A percentile compares a stretch with the other conserved stretches of the same genome.
These are phyloP conservation scores for Ilyonectria destructans DNA, from an alignment of 2,329 filamentous ascomycete species.

Conservation along the genomic window DNA sequence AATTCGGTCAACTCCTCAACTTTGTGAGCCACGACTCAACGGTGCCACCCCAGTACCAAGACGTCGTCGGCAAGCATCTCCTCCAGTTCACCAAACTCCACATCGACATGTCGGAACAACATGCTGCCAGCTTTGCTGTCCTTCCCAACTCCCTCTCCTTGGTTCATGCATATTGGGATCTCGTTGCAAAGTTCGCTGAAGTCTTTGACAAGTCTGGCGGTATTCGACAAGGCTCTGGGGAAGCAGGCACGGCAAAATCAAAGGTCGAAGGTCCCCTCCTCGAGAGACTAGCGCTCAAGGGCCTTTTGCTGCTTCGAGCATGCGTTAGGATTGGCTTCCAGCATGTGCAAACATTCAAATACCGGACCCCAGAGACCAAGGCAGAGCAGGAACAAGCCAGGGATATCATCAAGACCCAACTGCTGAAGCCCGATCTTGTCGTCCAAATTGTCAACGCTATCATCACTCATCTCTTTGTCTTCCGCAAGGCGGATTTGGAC, in stretches of 20 bases:
- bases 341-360: conserved; percentile 87
- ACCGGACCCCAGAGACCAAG: conserved; percentile 81
- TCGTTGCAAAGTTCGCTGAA: conserved; percentile 84
- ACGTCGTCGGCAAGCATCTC: conserved; percentile 86
- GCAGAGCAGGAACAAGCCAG: conserved; percentile 82
- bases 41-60: conserved; percentile 69
- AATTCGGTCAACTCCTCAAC: conserved; percentile 83
- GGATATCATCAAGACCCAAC: conserved; percentile 77
- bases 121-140: conserved; percentile 87
- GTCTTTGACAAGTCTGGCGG: conserved; percentile 77
- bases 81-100: conserved; percentile 94
- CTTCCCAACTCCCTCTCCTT: conserved; percentile 86
- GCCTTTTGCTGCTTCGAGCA: conserved; percentile 84
- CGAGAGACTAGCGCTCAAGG: conserved; percentile 88
- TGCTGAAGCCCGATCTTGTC: conserved; percentile 85
- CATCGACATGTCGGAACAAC: conserved; percentile 84
- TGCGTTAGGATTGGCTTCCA: conserved; percentile 90
- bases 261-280: conserved; percentile 75
- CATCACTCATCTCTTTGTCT: conserved; percentile 90
- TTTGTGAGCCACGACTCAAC: conserved; percentile 73
- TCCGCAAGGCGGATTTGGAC: conserved; percentile 86
- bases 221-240: conserved; percentile 63
- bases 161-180: conserved; percentile 87
- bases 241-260: conserved; percentile 60
- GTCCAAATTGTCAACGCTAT: conserved; percentile 87